Base-by-base conservation (phyloP, 768 basidiomycete species). In the Pisolithus sp. region DNA sequence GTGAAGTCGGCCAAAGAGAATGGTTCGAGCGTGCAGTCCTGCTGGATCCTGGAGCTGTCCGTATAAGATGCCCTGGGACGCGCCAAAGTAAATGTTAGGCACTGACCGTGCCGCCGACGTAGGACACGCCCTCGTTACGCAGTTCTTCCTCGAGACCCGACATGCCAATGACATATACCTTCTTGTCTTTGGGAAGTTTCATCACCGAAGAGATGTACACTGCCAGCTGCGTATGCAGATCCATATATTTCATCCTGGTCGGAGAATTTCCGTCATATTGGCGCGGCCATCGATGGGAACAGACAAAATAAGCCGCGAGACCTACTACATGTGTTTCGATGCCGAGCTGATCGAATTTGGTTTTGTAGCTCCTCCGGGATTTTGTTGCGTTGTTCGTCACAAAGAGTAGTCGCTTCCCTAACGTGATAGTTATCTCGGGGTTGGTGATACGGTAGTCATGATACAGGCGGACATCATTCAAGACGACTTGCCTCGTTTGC, bases 331-430 rank as follows among this genome's bases (percentile, higher is more conserved):
- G 76, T 31, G 84, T 91, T 64, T 92, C 76, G 34, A 97, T 77
- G 38, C 89, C 93, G 48, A 98, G 79, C 61, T 83, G 76, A 69
- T 97, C 92, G 65, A 99, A 96, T 69, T 94, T 95, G 42, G 71
- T 71, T 75, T 91, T 93, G 80, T 94, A 94, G 65, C 72, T 84
- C 65, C 71, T 81, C 56, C 96, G 75, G 5, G 93, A 95, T 71
- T 97, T 95, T 50, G 86, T 90, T 43, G 95, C 94, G 66, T 98
- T 99, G 72, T 99, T 99, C 17, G 94, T 97, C 47, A 96, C 93
- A 63, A 98, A 98, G 9, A 97, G 70, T 30, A 96, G 72, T 53
- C 77, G 76, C 91, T 97, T 63, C 77, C 92, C 92, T 67, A 52
- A 42, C 45, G 12, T n/a, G 13, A 7, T 7, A 10, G 43, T 23